Base-by-base conservation (phyloP, 495 filamentous ascomycete genomes). In the Annulohypoxylon bovei region DNA sequence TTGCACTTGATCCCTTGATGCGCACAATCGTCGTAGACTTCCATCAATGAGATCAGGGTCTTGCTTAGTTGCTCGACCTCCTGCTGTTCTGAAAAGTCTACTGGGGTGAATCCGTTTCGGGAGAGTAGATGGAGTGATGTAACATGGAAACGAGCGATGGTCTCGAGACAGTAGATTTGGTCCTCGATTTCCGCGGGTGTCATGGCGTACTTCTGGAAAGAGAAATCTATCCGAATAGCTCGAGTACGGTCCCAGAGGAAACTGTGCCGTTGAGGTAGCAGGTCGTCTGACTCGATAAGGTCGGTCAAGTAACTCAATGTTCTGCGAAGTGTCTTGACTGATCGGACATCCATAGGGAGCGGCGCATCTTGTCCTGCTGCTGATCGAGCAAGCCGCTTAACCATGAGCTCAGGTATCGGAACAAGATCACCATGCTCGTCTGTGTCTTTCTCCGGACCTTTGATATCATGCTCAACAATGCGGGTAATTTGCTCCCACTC, bases 221-320 rank as follows among this genome's bases (percentile, higher is more conserved):
- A 73, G 71, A 98, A 96, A 76, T 99, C 96, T 67, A 95, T 95
- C 28, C 96, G 88, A 62, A 99, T 91, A 6, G 92, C 93, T 62
- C 96, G 84, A 20, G 95, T 97, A 20, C 96, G 88, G 77, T 98
- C 95, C 93, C 96, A 97, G 16, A 98, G 86, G 67, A 95, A 98
- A 72, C 90, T 90, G 76, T 98, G 94, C 39, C 92, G 87, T 3
- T 85, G 75, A 0, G 88, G 85, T 5, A 97, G 83, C 35, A 87
- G 82, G 58, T 89, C 84, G 18, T 88, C 81, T 4, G 88, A 84
- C 49, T 85, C 84, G 39, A 97, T 76, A 8, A 99, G 83, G 49
- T 91, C 82, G 33, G 97, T 88, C 6, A 99, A 84, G 75, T 98
- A 97, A 69, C 94, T 89, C 27, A 93, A 85, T 2, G 94, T 92